Base-by-base conservation (phyloP, 768 basidiomycete genomes). In the Auriscalpium vulgare region DNA sequence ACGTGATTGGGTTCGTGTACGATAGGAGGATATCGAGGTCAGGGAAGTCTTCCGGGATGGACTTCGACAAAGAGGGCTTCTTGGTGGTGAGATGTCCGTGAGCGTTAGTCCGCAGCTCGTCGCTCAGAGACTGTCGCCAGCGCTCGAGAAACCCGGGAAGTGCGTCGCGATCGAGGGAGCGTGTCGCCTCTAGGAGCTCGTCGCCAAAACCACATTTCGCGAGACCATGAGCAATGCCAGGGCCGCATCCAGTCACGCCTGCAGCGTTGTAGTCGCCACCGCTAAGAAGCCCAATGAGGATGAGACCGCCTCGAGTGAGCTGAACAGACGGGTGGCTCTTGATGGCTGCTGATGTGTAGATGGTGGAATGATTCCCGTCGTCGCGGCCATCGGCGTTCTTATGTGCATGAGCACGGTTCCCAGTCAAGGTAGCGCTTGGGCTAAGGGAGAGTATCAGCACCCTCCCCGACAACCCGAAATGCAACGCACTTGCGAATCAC, bases 251-350 rank as follows among this genome's bases (percentile, higher is more conserved):
- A 9, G 73, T 65, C 8, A 91, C 70, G 16, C 88, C 88, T 13
- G 76, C 86, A 50, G 82, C 81, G 52, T 88, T 79, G 62, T 97
- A 97, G 68, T 97, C 94, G 0, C 94, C 94, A 0, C 94, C 94
- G n/a, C 84, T 84, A 63, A 94, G 75, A 1, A 95, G 75, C 2
- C 85, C 92, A 45, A 94, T 86, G 23, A 95, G 80, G 51, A 94
- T 85, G 62, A 91, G 75, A 2, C 91, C 91, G 34, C 83, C 70
- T 34, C 71, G 69, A 19, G 72, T 86, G 36, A 87, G 83, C 17
- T 81, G 60, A 46, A 81, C 68, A 1, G 74, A 70, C 10, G 73
- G 66, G 59, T 86, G 63, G 75, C 74, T 75, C 47, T 69, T 61
- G 58, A 84, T 66, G 51, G 72, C 64, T 0, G 66, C 61, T 1